phyloP scores from a whole-genome alignment of 129 eudicot species.

The Ambrosia artemisiifolia region DNA sequence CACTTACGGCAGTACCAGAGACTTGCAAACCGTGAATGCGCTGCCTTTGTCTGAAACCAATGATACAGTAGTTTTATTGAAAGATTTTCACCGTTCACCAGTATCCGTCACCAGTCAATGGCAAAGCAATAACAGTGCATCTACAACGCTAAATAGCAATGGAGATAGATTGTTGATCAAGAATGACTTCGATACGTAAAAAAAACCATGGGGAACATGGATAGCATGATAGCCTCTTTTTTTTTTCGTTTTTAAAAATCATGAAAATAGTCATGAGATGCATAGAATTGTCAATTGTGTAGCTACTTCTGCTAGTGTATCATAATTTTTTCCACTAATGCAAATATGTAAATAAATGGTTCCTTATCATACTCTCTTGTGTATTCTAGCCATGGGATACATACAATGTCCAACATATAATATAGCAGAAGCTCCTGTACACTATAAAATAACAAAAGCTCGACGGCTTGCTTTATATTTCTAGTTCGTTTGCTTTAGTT shows the following conservation, averaged over 20 bases:
- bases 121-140: constrained; percentile 39
- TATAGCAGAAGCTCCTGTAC: too few relatives aligned
- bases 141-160: constrained; percentile 40
- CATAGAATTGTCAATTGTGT: too few relatives aligned
- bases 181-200: background rate
- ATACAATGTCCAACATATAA: too few relatives aligned
- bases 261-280: too few relatives aligned
- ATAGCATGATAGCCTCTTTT: background rate
- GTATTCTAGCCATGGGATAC: too few relatives aligned
- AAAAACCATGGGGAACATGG: background rate
- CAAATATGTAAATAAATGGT: too few relatives aligned
- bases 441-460: too few relatives aligned
- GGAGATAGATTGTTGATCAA: constrained; percentile 8
- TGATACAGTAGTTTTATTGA: constrained; percentile 42
- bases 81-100: constrained; percentile 45
- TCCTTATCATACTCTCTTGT: too few relatives aligned
- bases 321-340: too few relatives aligned
- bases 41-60: constrained; percentile 48
- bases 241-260: background rate
- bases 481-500: too few relatives aligned
- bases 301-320: too few relatives aligned
- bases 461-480: too few relatives aligned
- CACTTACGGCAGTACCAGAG: background rate
- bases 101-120: constrained; percentile 43
- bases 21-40: constrained; percentile 8